Evolutionary conservation across 148 eudicot species (phyloP).

Genomic region (Spergularia marina): DNA sequence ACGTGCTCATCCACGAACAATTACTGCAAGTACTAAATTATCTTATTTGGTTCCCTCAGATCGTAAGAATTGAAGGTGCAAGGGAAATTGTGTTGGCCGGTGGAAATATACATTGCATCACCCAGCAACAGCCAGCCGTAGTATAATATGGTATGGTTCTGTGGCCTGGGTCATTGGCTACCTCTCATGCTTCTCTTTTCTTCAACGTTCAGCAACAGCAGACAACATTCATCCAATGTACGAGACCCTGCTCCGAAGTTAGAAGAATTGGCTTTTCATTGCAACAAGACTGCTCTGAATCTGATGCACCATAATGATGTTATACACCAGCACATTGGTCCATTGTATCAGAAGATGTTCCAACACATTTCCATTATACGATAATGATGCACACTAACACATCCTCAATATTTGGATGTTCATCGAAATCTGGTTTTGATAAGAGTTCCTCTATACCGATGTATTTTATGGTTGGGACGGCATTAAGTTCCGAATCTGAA

Average conservation of each 20-base stretch:
- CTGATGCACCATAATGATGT: background rate
- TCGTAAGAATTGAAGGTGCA: slow-evolving; percentile 75
- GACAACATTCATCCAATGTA: background rate
- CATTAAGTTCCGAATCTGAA: background rate
- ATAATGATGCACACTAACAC: background rate
- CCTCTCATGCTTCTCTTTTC: slow-evolving; percentile 7
- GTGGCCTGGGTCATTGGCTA: background rate
- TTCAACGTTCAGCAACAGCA: background rate
- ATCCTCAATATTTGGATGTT: too few species aligned
- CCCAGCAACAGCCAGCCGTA: slow-evolving; percentile 78
- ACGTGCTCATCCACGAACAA: too few species aligned
- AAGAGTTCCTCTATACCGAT: too few species aligned
- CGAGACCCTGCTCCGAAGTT: background rate
- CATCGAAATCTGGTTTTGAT: too few species aligned
- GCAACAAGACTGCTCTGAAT: background rate
- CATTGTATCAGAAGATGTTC: too few species aligned
- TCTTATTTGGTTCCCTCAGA: slow-evolving; percentile 34
- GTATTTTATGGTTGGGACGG: too few species aligned
- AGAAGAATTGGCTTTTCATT: background rate
- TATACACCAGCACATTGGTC: too few species aligned
- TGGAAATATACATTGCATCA: slow-evolving; percentile 90
- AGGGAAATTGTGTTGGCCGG: slow-evolving; percentile 86
- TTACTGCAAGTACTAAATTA: background rate
- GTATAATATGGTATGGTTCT: background rate
- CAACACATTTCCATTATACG: background rate